A percentile compares a stretch with the other conserved stretches of the same genome.
Conservation (phyloP, 2,329 filamentous ascomycete species). For the Aspergillus sp. region DNA sequence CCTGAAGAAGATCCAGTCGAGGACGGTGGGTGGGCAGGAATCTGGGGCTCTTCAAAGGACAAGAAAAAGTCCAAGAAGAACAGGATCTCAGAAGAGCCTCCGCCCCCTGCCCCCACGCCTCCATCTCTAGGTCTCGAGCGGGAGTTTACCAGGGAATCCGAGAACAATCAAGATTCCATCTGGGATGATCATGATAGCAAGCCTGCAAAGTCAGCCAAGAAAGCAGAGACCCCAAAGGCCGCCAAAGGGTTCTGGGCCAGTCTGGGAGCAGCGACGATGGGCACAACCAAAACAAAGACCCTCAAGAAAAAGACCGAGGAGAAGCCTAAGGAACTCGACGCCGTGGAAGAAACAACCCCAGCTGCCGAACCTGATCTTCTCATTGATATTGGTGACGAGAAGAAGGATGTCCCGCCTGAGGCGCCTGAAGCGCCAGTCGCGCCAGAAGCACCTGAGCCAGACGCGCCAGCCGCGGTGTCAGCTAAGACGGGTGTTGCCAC, state of each 20-base stretch:
- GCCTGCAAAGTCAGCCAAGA: conserved; percentile 34
- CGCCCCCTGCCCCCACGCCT: conserved; percentile 50
- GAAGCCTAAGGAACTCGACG: conserved; percentile 45
- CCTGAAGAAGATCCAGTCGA: conserved; percentile 21
- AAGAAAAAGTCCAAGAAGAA: conserved; percentile 53
- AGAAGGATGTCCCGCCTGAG: conserved; percentile 18
- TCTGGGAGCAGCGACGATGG: conserved; percentile 38
- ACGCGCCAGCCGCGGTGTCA: conserved; percentile 39
- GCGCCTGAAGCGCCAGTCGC: conserved; percentile 29
- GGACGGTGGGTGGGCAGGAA: conserved; percentile 33
- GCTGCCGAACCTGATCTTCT: conserved; percentile 27
- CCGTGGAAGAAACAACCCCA: conserved; percentile 21
- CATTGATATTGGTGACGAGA: conserved; percentile 37
- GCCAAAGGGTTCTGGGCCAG: conserved; percentile 46
- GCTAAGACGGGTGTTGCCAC: conserved; percentile 34
- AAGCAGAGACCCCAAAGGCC: conserved; percentile 41
- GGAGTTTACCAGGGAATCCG: conserved; percentile 21
- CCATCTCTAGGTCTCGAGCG: conserved; percentile 47
- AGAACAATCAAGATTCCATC: conserved; percentile 30
- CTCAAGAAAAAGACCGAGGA: conserved; percentile 49
- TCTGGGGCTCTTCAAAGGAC: conserved; percentile 40
- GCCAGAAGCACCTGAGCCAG: conserved; percentile 37
- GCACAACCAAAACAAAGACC: conserved; percentile 34
- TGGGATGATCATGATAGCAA: conserved; percentile 42
- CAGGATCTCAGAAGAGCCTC: conserved; percentile 44